Base-by-base conservation (phyloP, 2,329 filamentous ascomycete species). In the Fusarium pininemorale region DNA sequence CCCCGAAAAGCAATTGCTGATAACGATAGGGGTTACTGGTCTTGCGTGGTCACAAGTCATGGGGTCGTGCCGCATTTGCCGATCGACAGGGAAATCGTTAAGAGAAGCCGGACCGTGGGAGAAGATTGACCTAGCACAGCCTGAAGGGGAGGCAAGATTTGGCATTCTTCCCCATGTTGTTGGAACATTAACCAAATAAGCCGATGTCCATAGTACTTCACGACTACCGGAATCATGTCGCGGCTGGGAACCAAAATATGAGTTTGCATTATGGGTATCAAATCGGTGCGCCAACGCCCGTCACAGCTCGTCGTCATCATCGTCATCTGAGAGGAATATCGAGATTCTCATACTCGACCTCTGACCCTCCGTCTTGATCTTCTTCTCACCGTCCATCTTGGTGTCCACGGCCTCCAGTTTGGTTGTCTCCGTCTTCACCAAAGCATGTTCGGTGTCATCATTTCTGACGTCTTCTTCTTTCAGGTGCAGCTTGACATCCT, bases 101-200 rank as follows among this genome's bases (percentile, higher is more conserved):
- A 81, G 80, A 35, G 82, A 85, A 41, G 87, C 85, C 15, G 89
- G 88, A 0, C 79, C 83, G 0, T 90, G 89, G 87, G 80, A 82
- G 10, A 81, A 82, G 12, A 77, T 89, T 15, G 87, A 90, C 68
- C 74, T 90, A 10, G 81, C 70, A 1, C 83, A 83, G 62, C 84
- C 84, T 0, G 71, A 75, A 0, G 79, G 75, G 4, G 85, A 88
- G 73, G 80, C 80, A 6, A 85, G 85, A 80, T 87, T 82, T 57
- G 72, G 81, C 3, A 67, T 80, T 6, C 69, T 88, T 20, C 88
- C 88, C 32, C 87, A 90, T 58, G 78, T 87, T n/a, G 69, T 86
- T 24, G 88, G 88, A 7, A 84, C 86, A 1, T 78, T 89, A 58
- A 89, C 85, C 1, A 90, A 90, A 68, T 89, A 78, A 79, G 20